Percentiles rank a stretch among this genome's conserved stretches.
Evolutionary conservation across 352 stramenopile species (phyloP).

Genomic region (Globisporangium apiculatum): DNA sequence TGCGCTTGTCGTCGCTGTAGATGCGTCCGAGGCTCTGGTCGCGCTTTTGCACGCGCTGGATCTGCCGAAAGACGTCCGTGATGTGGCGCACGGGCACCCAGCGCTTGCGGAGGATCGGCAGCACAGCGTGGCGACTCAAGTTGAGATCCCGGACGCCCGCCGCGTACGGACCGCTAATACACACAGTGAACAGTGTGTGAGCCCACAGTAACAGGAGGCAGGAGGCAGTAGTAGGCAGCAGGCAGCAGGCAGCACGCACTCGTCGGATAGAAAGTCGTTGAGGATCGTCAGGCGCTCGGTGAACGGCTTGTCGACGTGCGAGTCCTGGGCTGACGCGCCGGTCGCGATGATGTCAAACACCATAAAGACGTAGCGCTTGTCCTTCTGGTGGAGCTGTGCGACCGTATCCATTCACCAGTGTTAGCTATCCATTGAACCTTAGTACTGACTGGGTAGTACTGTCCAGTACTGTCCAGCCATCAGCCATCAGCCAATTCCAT

Average conservation of each 20-base stretch:
- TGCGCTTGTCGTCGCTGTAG: slow-evolving; percentile 78
- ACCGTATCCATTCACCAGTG: not conserved
- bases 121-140: slow-evolving; percentile 58
- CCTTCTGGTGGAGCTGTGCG: slow-evolving; percentile 67
- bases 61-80: slow-evolving; percentile 75
- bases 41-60: slow-evolving; percentile 70
- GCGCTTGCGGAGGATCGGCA: slow-evolving; percentile 77
- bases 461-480: too few species aligned
- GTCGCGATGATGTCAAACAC: slow-evolving; percentile 88
- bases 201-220: not conserved
- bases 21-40: slow-evolving; percentile 71
- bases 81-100: slow-evolving; percentile 80
- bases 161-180: slow-evolving; percentile 54
- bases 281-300: slow-evolving; percentile 69
- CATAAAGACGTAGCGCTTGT: slow-evolving; percentile 86
- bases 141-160: slow-evolving; percentile 53
- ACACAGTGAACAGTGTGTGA: too few species aligned
- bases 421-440: too few species aligned
- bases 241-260: slow-evolving; percentile 30
- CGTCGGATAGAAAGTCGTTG: slow-evolving; percentile 79
- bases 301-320: slow-evolving; percentile 79
- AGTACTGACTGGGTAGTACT: too few species aligned
- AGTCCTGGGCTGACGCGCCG: slow-evolving; percentile 53
- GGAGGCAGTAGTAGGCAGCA: not conserved
- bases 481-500: not conserved